A percentile compares a stretch with the other conserved stretches of the same genome.
Conservation (phyloP, 1,139 yeast species). For the Debaryomyces fabryi region DNA sequence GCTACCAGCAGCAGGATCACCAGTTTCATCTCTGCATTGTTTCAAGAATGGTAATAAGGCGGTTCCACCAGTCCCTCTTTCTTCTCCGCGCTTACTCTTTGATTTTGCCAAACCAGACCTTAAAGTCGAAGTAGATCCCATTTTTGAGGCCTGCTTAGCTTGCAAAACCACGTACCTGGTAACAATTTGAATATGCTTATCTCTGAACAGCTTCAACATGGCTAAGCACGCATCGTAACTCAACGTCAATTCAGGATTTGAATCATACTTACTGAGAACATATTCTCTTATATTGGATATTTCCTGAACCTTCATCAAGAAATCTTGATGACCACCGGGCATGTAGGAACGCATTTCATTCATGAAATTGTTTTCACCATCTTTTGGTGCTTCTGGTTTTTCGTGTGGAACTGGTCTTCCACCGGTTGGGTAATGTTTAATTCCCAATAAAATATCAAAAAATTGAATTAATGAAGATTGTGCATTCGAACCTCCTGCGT, state of each 20-base stretch:
- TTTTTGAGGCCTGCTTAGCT: constrained; percentile 55
- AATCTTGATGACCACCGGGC: constrained; percentile 85
- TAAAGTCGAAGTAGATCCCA: constrained; percentile 58
- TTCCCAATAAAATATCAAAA: constrained; percentile 72
- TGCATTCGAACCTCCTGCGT: constrained; percentile 92
- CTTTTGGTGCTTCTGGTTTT: constrained; percentile 21
- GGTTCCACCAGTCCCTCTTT: constrained; percentile 93
- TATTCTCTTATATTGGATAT: constrained; percentile 65
- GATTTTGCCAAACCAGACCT: constrained; percentile 63
- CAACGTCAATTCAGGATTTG: constrained; percentile 59
- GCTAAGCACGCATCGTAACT: constrained; percentile 91
- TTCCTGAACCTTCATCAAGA: constrained; percentile 59
- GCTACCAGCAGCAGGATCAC: constrained; percentile 84
- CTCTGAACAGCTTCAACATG: constrained; percentile 85
- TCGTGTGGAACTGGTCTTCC: constrained; percentile 47
- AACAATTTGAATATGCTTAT: constrained; percentile 90
- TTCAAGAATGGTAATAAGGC: constrained; percentile 87
- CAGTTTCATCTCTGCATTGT: constrained; percentile 95
- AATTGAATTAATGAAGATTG: constrained; percentile 90
- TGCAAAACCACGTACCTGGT: constrained; percentile 83
- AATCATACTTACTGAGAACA: constrained; percentile 47
- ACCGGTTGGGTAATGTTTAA: constrained; percentile 81
- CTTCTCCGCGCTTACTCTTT: constrained; percentile 47
- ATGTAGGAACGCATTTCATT: constrained; percentile 83
- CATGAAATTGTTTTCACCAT: constrained; percentile 67